phyloP scores from a whole-genome alignment of 192 early-diverging fungal species.

The Lobulomyces angularis region DNA sequence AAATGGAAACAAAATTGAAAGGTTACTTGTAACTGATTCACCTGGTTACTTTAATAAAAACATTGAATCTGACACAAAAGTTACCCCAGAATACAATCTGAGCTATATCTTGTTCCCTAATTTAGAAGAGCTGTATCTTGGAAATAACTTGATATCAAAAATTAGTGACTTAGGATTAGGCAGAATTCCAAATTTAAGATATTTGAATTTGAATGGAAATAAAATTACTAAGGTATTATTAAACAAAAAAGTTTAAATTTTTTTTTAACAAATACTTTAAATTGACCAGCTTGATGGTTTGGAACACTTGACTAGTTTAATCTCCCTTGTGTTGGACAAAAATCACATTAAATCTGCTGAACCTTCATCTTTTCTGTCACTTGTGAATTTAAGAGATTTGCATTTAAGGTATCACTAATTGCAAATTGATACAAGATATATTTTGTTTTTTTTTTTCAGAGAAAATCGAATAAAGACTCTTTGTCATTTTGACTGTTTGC shows the following conservation, averaged over 20 bases:
- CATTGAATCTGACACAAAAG: no score
- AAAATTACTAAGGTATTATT: constrained; percentile 30
- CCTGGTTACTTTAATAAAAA: no score
- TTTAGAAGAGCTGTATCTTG: constrained; percentile 45
- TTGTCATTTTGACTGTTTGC: constrained; percentile 39
- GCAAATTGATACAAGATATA: constrained; percentile 2
- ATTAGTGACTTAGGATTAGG: constrained; percentile 40
- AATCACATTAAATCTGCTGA: constrained; percentile 48
- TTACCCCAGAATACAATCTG: no score
- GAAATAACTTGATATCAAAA: constrained; percentile 32
- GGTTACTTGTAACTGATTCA: constrained; percentile 28
- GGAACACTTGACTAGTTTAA: constrained; percentile 37
- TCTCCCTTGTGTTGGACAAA: constrained; percentile 43
- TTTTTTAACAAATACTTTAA: constrained; percentile 2
- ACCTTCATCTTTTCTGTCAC: constrained; percentile 32
- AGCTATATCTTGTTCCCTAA: constrained; percentile 22
- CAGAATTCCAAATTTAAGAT: constrained; percentile 29
- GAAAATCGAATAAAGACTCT: constrained; percentile 44
- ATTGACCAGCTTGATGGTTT: constrained; percentile 38
- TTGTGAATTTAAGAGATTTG: constrained; percentile 39
- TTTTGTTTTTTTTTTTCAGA: constrained; percentile 13
- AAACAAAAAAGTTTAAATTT: background rate
- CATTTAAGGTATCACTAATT: constrained; percentile 37
- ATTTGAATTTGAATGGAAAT: constrained; percentile 42
- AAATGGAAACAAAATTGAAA: constrained; percentile 41